A percentile compares a stretch with the other conserved stretches of the same genome.
Evolutionary conservation across 495 filamentous ascomycete genomes (phyloP).

Genomic region (Penicillium fimorum): DNA sequence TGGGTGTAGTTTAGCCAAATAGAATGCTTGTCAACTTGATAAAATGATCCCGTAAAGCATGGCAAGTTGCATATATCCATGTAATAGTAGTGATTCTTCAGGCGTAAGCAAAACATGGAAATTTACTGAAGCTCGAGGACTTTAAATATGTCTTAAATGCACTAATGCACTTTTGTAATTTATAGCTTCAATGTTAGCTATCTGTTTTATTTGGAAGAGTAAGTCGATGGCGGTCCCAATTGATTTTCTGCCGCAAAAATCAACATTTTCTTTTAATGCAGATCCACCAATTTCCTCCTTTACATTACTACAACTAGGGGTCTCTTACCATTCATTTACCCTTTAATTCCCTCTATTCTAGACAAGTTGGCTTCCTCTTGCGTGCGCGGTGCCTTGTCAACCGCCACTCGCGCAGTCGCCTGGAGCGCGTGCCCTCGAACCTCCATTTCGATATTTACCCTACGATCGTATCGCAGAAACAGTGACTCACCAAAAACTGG

Average conservation of each 20-base stretch:
- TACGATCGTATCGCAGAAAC: constrained; percentile 14
- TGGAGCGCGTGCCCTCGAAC: constrained; percentile 15
- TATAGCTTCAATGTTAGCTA: neutral
- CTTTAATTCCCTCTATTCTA: constrained; percentile 17
- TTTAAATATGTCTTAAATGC: neutral
- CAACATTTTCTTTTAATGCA: neutral
- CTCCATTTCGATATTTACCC: constrained; percentile 10
- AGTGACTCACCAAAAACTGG: neutral
- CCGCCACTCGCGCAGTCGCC: constrained; percentile 30
- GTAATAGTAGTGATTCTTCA: neutral
- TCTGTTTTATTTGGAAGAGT: neutral
- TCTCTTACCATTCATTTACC: constrained; percentile 1
- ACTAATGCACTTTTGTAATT: neutral
- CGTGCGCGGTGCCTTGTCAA: constrained; percentile 33
- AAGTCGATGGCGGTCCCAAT: neutral
- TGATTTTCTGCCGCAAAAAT: constrained; percentile 5
- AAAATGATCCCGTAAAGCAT: neutral
- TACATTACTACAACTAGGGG: neutral
- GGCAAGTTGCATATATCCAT: neutral
- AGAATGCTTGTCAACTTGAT: constrained; percentile 6
- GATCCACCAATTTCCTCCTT: constrained; percentile 4
- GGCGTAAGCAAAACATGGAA: neutral
- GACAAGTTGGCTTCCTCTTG: constrained; percentile 44
- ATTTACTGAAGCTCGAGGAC: neutral
- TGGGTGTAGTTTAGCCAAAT: constrained; percentile 13